Conservation (phyloP, 1,284 basidiomycete genomes). For the Grifola frondosa region DNA sequence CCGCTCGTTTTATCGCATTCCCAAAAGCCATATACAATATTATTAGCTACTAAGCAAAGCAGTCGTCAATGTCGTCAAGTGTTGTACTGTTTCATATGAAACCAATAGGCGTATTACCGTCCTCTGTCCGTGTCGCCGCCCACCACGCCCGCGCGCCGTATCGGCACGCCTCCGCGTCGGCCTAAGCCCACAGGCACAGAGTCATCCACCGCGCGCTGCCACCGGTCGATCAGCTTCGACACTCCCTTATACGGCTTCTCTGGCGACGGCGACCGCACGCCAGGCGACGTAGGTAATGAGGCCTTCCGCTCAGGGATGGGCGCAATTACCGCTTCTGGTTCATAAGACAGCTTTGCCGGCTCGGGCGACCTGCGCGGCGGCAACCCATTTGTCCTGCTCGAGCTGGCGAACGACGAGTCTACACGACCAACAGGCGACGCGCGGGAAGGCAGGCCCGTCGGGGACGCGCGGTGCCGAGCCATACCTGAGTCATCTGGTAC, state of each 20-base stretch:
- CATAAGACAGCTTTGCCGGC: slow-evolving; percentile 1
- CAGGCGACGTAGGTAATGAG: slow-evolving; percentile 13
- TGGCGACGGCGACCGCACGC: slow-evolving; percentile 54
- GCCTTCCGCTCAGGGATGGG: slow-evolving; percentile 11
- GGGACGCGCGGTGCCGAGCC: slow-evolving; percentile 27
- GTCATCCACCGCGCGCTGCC: slow-evolving; percentile 78
- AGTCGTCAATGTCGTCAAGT: too few relatives aligned
- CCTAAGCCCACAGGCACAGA: slow-evolving; percentile 34
- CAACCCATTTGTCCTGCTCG: slow-evolving; percentile 17
- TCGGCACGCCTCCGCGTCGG: slow-evolving; percentile 15
- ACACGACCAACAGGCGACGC: slow-evolving; percentile 25
- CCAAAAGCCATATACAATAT: too few relatives aligned
- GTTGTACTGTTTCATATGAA: too few relatives aligned
- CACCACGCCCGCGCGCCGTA: slow-evolving; percentile 19
- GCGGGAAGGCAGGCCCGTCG: slow-evolving; percentile 22
- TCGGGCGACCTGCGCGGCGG: slow-evolving; percentile 28
- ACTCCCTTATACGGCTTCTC: slow-evolving; percentile 79
- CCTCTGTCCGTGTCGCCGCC: slow-evolving; percentile 10
- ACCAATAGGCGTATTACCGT: background rate
- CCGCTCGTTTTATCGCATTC: too few relatives aligned
- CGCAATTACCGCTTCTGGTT: slow-evolving; percentile 15
- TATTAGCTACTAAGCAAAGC: too few relatives aligned
- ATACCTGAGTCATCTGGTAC: slow-evolving; percentile 25
- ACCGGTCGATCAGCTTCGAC: slow-evolving; percentile 77
- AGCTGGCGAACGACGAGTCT: slow-evolving; percentile 18